Evolutionary conservation across 1,284 basidiomycete genomes (phyloP).

Genomic region (Agroathelia rolfsii): DNA sequence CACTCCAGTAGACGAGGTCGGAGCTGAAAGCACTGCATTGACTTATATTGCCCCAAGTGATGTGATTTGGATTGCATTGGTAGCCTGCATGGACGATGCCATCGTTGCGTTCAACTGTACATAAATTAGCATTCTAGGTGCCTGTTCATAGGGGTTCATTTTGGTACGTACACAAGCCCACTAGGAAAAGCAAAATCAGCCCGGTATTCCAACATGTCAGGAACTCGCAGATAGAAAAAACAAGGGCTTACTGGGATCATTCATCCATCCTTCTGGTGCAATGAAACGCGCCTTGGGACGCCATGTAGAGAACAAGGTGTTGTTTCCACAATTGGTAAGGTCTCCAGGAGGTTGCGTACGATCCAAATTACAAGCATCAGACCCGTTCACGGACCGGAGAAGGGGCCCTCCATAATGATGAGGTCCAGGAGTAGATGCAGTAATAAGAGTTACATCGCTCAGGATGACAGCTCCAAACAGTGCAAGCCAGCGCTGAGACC

Average conservation of each 20-base stretch:
- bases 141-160: slow-evolving; percentile 1
- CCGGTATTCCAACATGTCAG: background rate
- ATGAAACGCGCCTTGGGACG: slow-evolving; percentile 1
- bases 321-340: background rate
- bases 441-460: no score
- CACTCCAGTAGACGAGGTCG: background rate
- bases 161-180: slow-evolving; percentile 1
- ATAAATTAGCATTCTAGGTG: no score
- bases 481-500: no score
- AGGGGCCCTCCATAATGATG: no score
- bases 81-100: slow-evolving; percentile 2
- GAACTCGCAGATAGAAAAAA: no score
- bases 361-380: slow-evolving; percentile 1
- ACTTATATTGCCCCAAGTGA: no score
- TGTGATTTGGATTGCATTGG: slow-evolving; percentile 1
- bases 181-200: background rate
- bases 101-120: no score
- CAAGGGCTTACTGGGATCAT: no score
- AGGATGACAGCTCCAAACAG: no score
- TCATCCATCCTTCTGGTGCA: background rate
- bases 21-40: background rate
- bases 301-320: background rate
- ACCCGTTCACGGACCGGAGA: no score
- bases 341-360: background rate
- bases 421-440: no score